phyloP scores from a whole-genome alignment of 2,329 filamentous ascomycete genomes.

The Aotearoamyces nothofagi region DNA sequence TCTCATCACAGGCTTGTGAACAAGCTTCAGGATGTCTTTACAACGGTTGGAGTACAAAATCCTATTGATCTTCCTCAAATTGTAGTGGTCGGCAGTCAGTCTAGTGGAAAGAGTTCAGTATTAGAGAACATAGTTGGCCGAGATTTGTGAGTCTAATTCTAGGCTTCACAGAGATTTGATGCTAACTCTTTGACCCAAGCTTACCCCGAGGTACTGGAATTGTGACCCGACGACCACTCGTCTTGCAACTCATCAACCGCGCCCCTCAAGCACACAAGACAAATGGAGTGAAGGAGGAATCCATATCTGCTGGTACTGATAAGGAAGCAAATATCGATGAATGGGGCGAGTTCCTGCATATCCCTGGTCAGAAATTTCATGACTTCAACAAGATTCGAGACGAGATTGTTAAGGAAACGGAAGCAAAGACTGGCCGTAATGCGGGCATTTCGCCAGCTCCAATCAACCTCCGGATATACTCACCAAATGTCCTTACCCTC shows the following conservation, averaged over 20 bases:
- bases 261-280: constrained; percentile 42
- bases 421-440: constrained; percentile 91
- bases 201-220: constrained; percentile 95
- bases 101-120: constrained; percentile 97
- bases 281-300: constrained; percentile 57
- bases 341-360: constrained; percentile 97
- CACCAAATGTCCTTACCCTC: constrained; percentile 90
- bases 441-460: constrained; percentile 90
- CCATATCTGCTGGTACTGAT: constrained; percentile 54
- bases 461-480: constrained; percentile 97
- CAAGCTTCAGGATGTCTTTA: constrained; percentile 98
- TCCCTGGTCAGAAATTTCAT: constrained; percentile 92
- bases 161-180: neutral
- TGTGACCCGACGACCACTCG: constrained; percentile 86
- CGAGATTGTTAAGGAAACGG: constrained; percentile 92
- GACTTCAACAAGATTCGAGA: constrained; percentile 98
- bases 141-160: constrained; percentile 65
- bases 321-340: constrained; percentile 85
- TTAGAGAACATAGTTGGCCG: constrained; percentile 96
- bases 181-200: constrained; percentile 30
- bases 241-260: constrained; percentile 96
- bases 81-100: constrained; percentile 94
- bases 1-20: constrained; percentile 59
- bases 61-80: constrained; percentile 98
- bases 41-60: constrained; percentile 96